A percentile compares a stretch with the other conserved stretches of the same genome.
These are phyloP conservation scores for Mycena olivaceomarginata DNA, from an alignment of 768 basidiomycete species.

Conservation along the genomic window DNA sequence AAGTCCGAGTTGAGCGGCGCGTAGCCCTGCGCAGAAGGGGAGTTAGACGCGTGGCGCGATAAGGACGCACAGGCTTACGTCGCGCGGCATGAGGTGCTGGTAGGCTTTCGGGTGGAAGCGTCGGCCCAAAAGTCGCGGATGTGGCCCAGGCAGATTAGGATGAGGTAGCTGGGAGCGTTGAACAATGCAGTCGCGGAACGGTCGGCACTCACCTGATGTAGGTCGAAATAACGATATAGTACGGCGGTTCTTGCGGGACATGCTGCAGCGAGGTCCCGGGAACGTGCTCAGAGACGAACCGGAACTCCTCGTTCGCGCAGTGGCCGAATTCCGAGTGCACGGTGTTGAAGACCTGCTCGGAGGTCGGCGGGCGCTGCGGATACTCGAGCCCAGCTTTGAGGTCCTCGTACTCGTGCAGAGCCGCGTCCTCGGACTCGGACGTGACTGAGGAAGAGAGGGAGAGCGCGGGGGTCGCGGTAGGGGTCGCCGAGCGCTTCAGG, in stretches of 20 bases:
- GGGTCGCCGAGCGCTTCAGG: conserved; percentile 66
- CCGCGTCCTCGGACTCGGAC: conserved; percentile 79
- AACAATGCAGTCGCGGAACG: neutral
- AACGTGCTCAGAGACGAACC: conserved; percentile 80
- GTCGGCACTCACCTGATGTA: conserved; percentile 70
- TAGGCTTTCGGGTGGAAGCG: conserved; percentile 81
- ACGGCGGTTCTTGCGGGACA: conserved; percentile 90
- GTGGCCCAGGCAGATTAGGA: conserved; percentile 94
- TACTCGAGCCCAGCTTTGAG: conserved; percentile 73
- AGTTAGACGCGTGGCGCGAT: conserved; percentile 33
- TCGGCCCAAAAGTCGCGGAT: conserved; percentile 97
- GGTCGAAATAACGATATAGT: conserved; percentile 93
- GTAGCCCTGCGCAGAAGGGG: conserved; percentile 80
- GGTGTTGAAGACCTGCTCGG: conserved; percentile 85
- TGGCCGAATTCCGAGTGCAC: conserved; percentile 96
- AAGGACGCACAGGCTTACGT: conserved; percentile 72
- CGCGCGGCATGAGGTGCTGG: conserved; percentile 86
- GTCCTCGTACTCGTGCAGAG: conserved; percentile 73
- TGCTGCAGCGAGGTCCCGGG: conserved; percentile 70
- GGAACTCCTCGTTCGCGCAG: conserved; percentile 84
- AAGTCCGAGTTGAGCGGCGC: conserved; percentile 98
- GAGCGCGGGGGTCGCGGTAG: conserved; percentile 81
- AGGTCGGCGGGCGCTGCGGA: conserved; percentile 84
- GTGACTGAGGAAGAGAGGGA: conserved; percentile 87
- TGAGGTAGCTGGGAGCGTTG: conserved; percentile 79